phyloP scores from a whole-genome alignment of 495 filamentous ascomycete genomes.

The Extremus antarcticus region DNA sequence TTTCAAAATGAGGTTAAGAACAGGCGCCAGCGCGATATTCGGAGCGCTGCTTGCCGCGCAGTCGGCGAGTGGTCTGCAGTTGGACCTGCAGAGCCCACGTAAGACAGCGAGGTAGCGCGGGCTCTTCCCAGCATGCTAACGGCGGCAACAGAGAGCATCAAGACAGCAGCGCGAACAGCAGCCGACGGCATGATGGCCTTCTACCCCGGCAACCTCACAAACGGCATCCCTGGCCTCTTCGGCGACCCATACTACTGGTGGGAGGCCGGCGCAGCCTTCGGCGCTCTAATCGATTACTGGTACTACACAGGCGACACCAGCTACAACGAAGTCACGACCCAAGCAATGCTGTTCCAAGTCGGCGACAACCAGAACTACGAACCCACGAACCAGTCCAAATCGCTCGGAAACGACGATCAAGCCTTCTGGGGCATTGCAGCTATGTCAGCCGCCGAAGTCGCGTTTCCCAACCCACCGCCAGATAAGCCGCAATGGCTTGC shows the following conservation, averaged over 20 bases:
- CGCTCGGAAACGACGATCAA: conserved; percentile 48
- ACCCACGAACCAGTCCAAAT: conserved; percentile 34
- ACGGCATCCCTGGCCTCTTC: conserved; percentile 33
- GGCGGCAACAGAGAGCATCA: conserved; percentile 26
- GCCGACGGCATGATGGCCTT: conserved; percentile 31
- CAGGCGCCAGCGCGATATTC: neutral
- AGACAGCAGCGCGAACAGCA: conserved; percentile 23
- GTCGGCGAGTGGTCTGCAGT: conserved; percentile 4
- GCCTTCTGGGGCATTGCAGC: conserved; percentile 48
- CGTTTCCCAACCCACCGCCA: conserved; percentile 34
- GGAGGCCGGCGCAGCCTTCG: conserved; percentile 41
- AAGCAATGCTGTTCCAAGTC: conserved; percentile 41
- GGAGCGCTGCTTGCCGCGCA: conserved; percentile 14
- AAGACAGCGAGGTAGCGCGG: neutral
- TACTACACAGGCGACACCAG: conserved; percentile 45
- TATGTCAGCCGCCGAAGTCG: conserved; percentile 44
- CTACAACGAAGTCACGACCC: conserved; percentile 41
- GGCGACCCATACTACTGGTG: conserved; percentile 38
- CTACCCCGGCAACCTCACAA: conserved; percentile 37
- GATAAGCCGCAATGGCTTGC: conserved; percentile 58
- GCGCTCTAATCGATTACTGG: conserved; percentile 42
- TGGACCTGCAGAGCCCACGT: conserved; percentile 4
- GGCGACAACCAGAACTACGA: conserved; percentile 41
- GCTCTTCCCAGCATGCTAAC: neutral
- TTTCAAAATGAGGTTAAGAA: neutral